Evolutionary conservation across 2,329 filamentous ascomycete genomes (phyloP).

Genomic region (Podosphaera fusca): DNA sequence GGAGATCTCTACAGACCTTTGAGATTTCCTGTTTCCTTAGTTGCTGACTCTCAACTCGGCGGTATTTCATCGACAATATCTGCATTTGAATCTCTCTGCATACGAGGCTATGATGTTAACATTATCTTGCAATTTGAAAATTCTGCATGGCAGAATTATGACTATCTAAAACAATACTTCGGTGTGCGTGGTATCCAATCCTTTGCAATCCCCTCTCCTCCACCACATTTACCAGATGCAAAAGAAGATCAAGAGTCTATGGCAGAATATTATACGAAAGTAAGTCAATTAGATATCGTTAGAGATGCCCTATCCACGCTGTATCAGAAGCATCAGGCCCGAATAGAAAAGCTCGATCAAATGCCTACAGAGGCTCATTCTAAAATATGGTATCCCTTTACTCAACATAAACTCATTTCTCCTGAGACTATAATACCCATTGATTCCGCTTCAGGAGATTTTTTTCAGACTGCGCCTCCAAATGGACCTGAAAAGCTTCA

Average conservation of each 20-base stretch:
- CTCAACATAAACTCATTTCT: conserved; percentile 45
- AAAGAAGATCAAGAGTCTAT: conserved; percentile 32
- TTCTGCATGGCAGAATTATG: conserved; percentile 39
- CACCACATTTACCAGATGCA: conserved; percentile 19
- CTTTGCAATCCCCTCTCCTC: conserved; percentile 34
- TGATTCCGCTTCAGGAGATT: conserved; percentile 59
- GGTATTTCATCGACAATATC: conserved; percentile 64
- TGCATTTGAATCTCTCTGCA: conserved; percentile 51
- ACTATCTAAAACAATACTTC: conserved; percentile 48
- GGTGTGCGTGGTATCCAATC: conserved; percentile 31
- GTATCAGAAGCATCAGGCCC: conserved; percentile 26
- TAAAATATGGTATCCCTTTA: conserved; percentile 71
- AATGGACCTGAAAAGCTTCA: background rate
- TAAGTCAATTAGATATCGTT: conserved; percentile 20
- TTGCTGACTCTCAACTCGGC: conserved; percentile 53
- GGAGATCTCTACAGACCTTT: conserved; percentile 56
- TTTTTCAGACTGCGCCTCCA: conserved; percentile 36
- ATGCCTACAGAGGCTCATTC: conserved; percentile 38
- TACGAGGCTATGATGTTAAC: conserved; percentile 61
- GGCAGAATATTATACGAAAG: conserved; percentile 35
- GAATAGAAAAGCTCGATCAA: conserved; percentile 33
- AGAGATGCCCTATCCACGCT: conserved; percentile 27
- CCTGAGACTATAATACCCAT: conserved; percentile 45
- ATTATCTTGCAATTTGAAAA: conserved; percentile 47
- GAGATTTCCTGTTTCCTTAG: conserved; percentile 47